These are phyloP conservation scores for Yamadazyma dushanensis DNA, from an alignment of 1,139 yeast species.

Conservation along the genomic window DNA sequence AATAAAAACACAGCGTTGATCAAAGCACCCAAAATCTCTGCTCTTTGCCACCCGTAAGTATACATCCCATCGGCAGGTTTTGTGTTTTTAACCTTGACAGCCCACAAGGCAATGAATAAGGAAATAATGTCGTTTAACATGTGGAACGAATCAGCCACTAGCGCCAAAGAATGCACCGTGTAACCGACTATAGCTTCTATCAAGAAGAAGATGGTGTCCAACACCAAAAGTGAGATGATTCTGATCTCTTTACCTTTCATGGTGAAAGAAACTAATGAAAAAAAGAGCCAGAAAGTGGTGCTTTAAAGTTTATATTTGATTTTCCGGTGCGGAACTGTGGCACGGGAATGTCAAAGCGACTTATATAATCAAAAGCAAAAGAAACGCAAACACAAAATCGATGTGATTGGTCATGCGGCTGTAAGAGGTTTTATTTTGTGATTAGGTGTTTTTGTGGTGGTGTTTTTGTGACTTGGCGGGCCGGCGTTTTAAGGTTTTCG, in stretches of 20 bases:
- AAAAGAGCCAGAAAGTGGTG: background rate
- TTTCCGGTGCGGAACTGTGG: no score
- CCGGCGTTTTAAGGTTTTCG: no score
- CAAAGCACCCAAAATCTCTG: conserved; percentile 91
- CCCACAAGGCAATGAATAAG: conserved; percentile 90
- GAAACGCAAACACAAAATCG: no score
- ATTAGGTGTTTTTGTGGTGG: no score
- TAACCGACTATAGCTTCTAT: conserved; percentile 85
- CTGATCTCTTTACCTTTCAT: conserved; percentile 66
- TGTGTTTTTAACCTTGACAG: conserved; percentile 83
- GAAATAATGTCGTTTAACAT: conserved; percentile 96
- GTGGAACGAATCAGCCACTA: conserved; percentile 95
- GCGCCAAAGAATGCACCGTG: conserved; percentile 86
- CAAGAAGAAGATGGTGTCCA: conserved; percentile 83
- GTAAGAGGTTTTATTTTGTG: no score
- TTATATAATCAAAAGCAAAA: no score
- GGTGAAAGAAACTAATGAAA: background rate
- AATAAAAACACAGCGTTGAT: conserved; percentile 89
- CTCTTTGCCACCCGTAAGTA: conserved; percentile 96
- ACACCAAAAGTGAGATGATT: conserved; percentile 66
- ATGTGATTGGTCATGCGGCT: no score
- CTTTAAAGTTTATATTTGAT: background rate
- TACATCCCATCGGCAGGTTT: conserved; percentile 83
- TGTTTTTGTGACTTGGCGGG: no score
- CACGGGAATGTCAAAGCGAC: no score